phyloP scores from a whole-genome alignment of 2,329 filamentous ascomycete genomes.

The Aspergillus texensis region DNA sequence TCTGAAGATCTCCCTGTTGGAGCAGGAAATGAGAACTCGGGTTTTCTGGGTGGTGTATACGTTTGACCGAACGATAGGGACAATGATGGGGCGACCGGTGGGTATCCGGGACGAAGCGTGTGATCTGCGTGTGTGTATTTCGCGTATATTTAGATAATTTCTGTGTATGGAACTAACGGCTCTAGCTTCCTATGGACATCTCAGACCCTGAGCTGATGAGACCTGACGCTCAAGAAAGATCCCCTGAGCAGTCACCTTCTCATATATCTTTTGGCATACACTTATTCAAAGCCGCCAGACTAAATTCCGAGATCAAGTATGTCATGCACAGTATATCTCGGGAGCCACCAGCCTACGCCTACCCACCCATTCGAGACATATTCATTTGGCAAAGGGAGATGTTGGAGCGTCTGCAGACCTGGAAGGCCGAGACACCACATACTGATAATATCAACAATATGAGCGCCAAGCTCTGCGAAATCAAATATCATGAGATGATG shows the following conservation, averaged over 20 bases:
- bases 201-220: constrained; percentile 9
- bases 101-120: constrained; percentile 59
- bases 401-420: constrained; percentile 43
- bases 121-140: constrained; percentile 49
- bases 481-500: constrained; percentile 53
- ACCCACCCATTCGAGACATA: constrained; percentile 50
- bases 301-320: constrained; percentile 63
- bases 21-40: constrained; percentile 58
- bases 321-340: constrained; percentile 57
- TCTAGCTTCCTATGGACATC: constrained; percentile 23
- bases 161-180: constrained; percentile 14
- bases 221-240: constrained; percentile 8
- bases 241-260: constrained; percentile 20
- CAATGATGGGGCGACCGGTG: constrained; percentile 60
- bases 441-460: constrained; percentile 13
- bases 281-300: constrained; percentile 45
- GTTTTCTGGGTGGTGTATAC: constrained; percentile 60
- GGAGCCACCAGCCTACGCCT: constrained; percentile 52
- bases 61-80: constrained; percentile 56
- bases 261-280: constrained; percentile 52
- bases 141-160: background rate
- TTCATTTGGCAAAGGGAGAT: constrained; percentile 52
- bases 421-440: constrained; percentile 44
- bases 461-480: constrained; percentile 40
- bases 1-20: constrained; percentile 48